A percentile compares a stretch with the other conserved stretches of the same genome.
phyloP scores from a whole-genome alignment of 345 rosid species.

The Syzygium jambos region DNA sequence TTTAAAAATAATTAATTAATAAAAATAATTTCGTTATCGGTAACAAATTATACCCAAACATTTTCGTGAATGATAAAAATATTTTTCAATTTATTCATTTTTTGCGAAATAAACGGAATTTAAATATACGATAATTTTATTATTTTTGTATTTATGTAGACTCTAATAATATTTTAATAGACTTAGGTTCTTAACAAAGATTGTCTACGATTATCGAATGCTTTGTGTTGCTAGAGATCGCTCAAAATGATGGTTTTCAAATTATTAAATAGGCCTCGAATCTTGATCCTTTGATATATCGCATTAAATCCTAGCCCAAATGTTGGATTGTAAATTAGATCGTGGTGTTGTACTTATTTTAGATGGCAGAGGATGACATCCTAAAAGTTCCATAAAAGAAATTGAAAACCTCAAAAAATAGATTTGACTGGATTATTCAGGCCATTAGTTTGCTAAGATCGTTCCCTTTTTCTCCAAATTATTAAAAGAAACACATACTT shows the following conservation, averaged over 20 bases:
- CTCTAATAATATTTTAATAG: too few species aligned
- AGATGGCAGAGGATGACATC: too few species aligned
- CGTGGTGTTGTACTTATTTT: not conserved
- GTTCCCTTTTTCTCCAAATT: not conserved
- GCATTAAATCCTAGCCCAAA: not conserved
- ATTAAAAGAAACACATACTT: not conserved
- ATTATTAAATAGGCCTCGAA: fast-evolving
- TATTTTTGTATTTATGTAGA: not conserved
- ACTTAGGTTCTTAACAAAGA: not conserved
- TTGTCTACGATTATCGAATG: not conserved
- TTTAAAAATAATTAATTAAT: too few species aligned
- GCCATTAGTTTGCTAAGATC: not conserved
- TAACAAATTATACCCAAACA: too few species aligned
- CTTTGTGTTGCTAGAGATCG: not conserved
- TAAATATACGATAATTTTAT: not conserved
- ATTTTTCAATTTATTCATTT: too few species aligned
- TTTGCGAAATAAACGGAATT: too few species aligned
- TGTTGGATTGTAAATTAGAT: not conserved
- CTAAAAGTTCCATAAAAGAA: not conserved
- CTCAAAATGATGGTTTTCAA: fast-evolving
- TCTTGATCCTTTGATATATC: not conserved
- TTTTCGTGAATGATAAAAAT: too few species aligned
- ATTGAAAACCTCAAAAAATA: not conserved
- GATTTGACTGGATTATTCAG: not conserved
- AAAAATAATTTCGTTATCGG: too few species aligned